Evolutionary conservation across 2,329 filamentous ascomycete genomes (phyloP), one percentile per base, ranked within the genome.

Genomic region (Fusarium drepaniforme): DNA sequence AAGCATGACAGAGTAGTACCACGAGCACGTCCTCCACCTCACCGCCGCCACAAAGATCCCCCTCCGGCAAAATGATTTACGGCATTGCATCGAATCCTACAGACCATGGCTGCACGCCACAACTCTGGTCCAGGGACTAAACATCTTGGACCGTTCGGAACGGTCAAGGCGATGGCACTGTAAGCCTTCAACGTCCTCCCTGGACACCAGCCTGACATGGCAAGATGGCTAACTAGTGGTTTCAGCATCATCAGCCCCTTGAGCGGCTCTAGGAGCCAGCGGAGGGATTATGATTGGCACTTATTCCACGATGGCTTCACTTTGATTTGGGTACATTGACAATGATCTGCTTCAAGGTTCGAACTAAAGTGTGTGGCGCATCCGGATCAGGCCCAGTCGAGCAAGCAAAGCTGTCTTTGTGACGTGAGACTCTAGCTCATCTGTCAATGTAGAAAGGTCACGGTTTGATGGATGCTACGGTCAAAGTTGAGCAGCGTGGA

Each of bases 161-260:
- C 64, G 57, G 61, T 62, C 61, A 62, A 35, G 21, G 51, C 58
- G 57, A 85, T 85, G 15, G 84, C 73, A 37, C 35, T n/a, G 13
- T 28, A 64, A 60, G 44, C 38, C 53, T 77, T 90, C 30, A 85
- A 84, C 61, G 77, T 85, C 38, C 78, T 89, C 33, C 33, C 86
- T 87, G 1, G 11, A 21, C 16, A 37, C 38, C 33, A 49, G 42
- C 58, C 57, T 71, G 38, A 49, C 33, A 58, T 66, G 58, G 63
- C 44, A 23, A 49, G 28, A 58, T 70, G 58, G 67, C 51, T 67
- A 33, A 66, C 53, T 60, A 30, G 42, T 16, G 53, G 68, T 53
- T 53, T 30, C 35, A 67, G 28, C 25, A 59, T 66, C 37, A 42
- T 44, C 49, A 44, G 60, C 64, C 46, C 37, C 15, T 33, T 46